Evolutionary conservation across 345 rosid species (phyloP).

Genomic region (Draba incana): DNA sequence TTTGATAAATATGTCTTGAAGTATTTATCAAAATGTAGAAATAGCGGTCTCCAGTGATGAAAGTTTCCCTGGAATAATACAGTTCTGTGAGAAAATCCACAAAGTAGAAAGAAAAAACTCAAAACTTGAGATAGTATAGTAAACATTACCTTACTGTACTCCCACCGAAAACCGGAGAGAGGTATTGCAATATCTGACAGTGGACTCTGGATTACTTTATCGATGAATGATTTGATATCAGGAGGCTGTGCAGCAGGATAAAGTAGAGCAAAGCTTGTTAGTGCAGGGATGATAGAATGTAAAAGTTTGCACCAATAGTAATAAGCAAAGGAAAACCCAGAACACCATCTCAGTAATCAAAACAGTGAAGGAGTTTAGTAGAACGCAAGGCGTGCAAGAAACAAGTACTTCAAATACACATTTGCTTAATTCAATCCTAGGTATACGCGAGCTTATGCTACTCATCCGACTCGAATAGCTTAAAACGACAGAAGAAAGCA

Average conservation of each 20-base stretch:
- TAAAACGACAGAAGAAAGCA: not conserved
- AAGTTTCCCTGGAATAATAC: conserved; percentile 76
- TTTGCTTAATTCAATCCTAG: conserved; percentile 8
- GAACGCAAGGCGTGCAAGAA: conserved; percentile 1
- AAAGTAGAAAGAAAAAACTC: conserved; percentile 1
- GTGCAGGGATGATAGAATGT: not conserved
- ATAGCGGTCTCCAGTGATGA: conserved; percentile 96
- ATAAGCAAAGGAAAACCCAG: conserved; percentile 8
- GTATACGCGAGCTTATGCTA: not conserved
- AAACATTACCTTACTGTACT: conserved; percentile 71
- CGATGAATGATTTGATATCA: conserved; percentile 81
- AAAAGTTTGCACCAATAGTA: not conserved
- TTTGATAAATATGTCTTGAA: conserved; percentile 77
- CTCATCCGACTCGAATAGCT: too few species aligned
- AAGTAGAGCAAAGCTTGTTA: conserved; percentile 21
- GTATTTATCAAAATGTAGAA: conserved; percentile 90
- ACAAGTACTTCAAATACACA: too few species aligned
- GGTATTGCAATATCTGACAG: conserved; percentile 96
- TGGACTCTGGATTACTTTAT: conserved; percentile 96
- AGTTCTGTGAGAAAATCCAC: conserved; percentile 33
- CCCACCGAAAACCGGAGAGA: conserved; percentile 94
- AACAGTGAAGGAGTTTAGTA: not conserved
- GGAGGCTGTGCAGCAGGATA: conserved; percentile 69
- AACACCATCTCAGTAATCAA: not conserved
- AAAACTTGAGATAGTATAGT: conserved; percentile 5